Evolutionary conservation across 352 stramenopile species (phyloP), one percentile per base, ranked within the genome.

Genomic region (Pythium brachiatum): DNA sequence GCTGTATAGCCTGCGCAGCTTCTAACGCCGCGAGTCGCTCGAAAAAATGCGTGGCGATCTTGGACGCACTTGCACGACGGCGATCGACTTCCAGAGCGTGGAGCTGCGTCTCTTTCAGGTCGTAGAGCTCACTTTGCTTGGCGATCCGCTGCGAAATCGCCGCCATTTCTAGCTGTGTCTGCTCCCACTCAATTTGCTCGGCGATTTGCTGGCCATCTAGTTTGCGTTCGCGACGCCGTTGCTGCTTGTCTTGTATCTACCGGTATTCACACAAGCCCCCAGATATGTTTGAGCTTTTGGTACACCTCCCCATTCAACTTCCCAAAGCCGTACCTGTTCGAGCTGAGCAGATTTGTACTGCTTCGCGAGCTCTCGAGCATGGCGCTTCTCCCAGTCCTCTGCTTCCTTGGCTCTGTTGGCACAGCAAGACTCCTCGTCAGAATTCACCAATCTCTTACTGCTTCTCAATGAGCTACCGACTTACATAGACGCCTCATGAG

Each of bases 31-130:
- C 72, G 26, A 86, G 64, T 9, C 62, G 70, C 48, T 88, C 75
- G 29, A 85, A 76, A 57, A 88, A 86, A 25, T 72, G 69, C 29
- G 68, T 70, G 5, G 61, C 52, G 13, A 81, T 77, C 8, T 69
- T 50, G 4, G 60, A 44, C 13, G 76, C 66, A 8, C 54, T 66
- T 20, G 66, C 53, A 2, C 67, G 72, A 12, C 71, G 60, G n/a
- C 64, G 72, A 47, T 64, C 56, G 6, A 75, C 47, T 29, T 88
- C 73, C 20, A 79, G 53, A n/a, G 56, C 48, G 29, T 55, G 55
- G 26, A 53, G 13, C 9, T 80, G 50, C 1, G 62, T 57, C 7
- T 79, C 72, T 2, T 60, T 58, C 16, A 77, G 31, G 4, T 68
- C 44, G 13, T 52, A 41, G 8, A 57, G 29, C 48, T 73, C 27